Conservation (phyloP, 73 alveolate species). For the Blepharisma japonicum region DNA sequence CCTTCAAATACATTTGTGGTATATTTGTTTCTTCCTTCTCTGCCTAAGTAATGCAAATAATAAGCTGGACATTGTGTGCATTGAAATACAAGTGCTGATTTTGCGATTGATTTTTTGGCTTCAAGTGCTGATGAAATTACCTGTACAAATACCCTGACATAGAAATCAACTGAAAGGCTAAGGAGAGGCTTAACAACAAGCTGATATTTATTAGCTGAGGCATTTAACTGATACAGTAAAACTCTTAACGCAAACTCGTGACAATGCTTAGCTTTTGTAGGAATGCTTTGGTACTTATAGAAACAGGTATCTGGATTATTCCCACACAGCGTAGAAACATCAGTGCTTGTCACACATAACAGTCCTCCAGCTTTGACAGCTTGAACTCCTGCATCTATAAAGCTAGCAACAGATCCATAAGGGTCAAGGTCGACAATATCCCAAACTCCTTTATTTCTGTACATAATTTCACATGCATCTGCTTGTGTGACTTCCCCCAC, state of each 20-base stretch:
- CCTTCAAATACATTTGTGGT: conserved; percentile 28
- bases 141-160: conserved; percentile 76
- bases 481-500: conserved; percentile 50
- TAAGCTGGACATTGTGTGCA: conserved; percentile 75
- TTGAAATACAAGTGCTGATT: conserved; percentile 76
- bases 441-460: conserved; percentile 47
- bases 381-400: conserved; percentile 83
- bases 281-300: conserved; percentile 75
- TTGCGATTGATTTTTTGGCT: conserved; percentile 67
- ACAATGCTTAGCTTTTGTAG: conserved; percentile 68
- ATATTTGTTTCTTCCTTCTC: conserved; percentile 51
- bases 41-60: conserved; percentile 64
- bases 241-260: conserved; percentile 82
- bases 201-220: conserved; percentile 77
- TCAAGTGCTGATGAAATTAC: conserved; percentile 66
- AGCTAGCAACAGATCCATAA: conserved; percentile 89
- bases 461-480: conserved; percentile 85
- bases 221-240: conserved; percentile 68
- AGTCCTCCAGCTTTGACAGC: conserved; percentile 77
- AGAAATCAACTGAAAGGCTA: conserved; percentile 82
- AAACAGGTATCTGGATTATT: conserved; percentile 67
- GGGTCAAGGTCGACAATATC: conserved; percentile 94
- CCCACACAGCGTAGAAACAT: conserved; percentile 90
- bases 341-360: conserved; percentile 88
- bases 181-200: conserved; percentile 73